Base-by-base conservation (phyloP, 345 rosid genomes). In the Geranium rotundifolium region DNA sequence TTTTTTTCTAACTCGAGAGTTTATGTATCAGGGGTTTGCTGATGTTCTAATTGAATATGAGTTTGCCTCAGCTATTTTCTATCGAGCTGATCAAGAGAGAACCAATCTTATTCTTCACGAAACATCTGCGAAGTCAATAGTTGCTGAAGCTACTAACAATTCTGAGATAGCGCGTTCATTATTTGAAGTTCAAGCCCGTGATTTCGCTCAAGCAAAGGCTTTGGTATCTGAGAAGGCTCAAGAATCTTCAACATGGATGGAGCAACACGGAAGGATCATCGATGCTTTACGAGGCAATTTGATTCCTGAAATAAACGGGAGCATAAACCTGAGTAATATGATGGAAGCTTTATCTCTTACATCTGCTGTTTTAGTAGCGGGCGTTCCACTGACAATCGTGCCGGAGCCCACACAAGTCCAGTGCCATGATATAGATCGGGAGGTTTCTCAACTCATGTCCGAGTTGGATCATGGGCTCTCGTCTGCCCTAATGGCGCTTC, bases 381-480 rank as follows among this genome's bases (percentile, higher is more conserved):
- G 91, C 49, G 82, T 91, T 67, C 97, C 91, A 63, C 75, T 88
- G 72, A 81, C 93, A 69, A 77, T 91, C 19, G 96, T 91, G 75
- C 95, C 97, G 65, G 97, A 91, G 80, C 95, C 97, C 60, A 88
- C 96, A 41, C 96, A 79, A 78, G 88, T 75, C 65, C 96, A 86
- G 57, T 88, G 96, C 81, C 76, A 76, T 64, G 88, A 88, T 59
- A 79, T 88, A 80, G 96, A 88, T 70, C 76, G 79, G 77, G 97
- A 91, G 70, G 85, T 86, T 60, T 80, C 86, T 64, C 81, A 79
- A 70, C 75, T 86, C 46, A 71, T 88, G 60, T 72, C 80, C 19
- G 93, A 91, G 63, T 73, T 88, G 76, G 87, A 81, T 74, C 73
- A 62, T 65, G 87, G 91, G 50, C 78, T 83, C 69, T 85, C 91